A percentile compares a stretch with the other conserved stretches of the same genome.
Conservation (phyloP, 495 filamentous ascomycete species). For the Aspergillus ellipticus region DNA sequence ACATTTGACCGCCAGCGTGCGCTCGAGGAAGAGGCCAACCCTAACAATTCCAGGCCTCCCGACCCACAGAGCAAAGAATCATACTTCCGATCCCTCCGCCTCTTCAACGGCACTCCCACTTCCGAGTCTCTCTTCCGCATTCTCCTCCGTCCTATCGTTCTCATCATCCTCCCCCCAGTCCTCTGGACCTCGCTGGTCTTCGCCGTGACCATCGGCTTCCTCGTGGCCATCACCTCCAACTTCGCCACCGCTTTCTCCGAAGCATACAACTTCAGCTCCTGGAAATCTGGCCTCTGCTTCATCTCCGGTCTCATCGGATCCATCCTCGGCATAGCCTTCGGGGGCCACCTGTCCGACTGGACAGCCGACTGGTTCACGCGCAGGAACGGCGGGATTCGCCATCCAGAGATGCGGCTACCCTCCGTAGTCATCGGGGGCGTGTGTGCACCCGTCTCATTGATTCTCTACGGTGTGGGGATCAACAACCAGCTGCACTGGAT, state of each 20-base stretch:
- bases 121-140: constrained; percentile 43
- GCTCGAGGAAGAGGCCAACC: not conserved
- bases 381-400: constrained; percentile 48
- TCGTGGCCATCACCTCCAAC: constrained; percentile 51
- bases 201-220: constrained; percentile 48
- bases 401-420: constrained; percentile 54
- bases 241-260: constrained; percentile 42
- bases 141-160: constrained; percentile 42
- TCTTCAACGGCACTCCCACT: constrained; percentile 39
- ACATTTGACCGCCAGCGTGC: constrained; percentile 23
- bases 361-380: constrained; percentile 48
- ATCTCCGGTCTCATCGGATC: constrained; percentile 47
- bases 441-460: constrained; percentile 39
- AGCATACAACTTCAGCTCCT: constrained; percentile 25
- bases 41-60: not conserved
- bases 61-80: constrained; percentile 22
- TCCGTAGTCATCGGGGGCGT: constrained; percentile 43
- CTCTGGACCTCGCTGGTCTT: constrained; percentile 48
- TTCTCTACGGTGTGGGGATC: constrained; percentile 53
- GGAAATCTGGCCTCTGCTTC: constrained; percentile 49
- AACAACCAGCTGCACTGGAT: constrained; percentile 51
- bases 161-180: constrained; percentile 47
- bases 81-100: constrained; percentile 31
- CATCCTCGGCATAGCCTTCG: constrained; percentile 44
- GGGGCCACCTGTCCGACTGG: constrained; percentile 48